Percentiles rank a stretch among this genome's conserved stretches.
Evolutionary conservation across 1,284 basidiomycete genomes (phyloP).

Genomic region (Tilletia indica): DNA sequence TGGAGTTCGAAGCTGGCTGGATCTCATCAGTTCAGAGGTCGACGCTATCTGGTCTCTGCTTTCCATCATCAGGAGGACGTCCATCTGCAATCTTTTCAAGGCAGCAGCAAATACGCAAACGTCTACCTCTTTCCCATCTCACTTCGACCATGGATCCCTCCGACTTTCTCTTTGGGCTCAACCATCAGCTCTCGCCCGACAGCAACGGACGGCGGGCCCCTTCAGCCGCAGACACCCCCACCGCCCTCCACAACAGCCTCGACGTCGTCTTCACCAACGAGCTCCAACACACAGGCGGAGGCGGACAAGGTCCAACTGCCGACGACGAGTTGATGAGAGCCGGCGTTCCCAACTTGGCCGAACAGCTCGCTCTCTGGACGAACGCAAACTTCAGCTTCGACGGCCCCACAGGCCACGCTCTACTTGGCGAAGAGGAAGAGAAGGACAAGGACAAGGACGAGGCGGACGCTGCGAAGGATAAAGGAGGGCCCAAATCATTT

Average conservation of each 20-base stretch:
- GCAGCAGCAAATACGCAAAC: too few relatives aligned
- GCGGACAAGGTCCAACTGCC: background rate
- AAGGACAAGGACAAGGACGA: conserved; percentile 47
- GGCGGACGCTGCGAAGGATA: conserved; percentile 36
- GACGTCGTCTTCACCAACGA: conserved; percentile 16
- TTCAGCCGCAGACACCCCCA: conserved; percentile 9
- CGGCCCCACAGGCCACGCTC: conserved; percentile 53
- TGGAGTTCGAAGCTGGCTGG: too few relatives aligned
- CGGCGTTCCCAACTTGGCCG: conserved; percentile 40
- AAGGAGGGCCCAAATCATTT: background rate
- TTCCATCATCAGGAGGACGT: too few relatives aligned
- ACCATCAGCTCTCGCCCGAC: conserved; percentile 18
- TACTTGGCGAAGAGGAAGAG: conserved; percentile 51
- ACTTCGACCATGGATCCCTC: conserved; percentile 16
- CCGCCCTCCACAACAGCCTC: conserved; percentile 9
- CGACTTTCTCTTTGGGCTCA: conserved; percentile 19
- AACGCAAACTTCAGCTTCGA: conserved; percentile 55
- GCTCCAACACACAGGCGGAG: background rate
- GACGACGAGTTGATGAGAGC: conserved; percentile 14
- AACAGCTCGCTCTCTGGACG: conserved; percentile 55
- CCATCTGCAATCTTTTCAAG: too few relatives aligned
- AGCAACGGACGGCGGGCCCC: conserved; percentile 9
- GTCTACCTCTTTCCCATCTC: background rate
- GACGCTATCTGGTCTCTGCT: too few relatives aligned
- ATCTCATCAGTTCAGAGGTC: too few relatives aligned